Conservation (phyloP, 1,139 yeast species). For the Kluyveromyces sp. region DNA sequence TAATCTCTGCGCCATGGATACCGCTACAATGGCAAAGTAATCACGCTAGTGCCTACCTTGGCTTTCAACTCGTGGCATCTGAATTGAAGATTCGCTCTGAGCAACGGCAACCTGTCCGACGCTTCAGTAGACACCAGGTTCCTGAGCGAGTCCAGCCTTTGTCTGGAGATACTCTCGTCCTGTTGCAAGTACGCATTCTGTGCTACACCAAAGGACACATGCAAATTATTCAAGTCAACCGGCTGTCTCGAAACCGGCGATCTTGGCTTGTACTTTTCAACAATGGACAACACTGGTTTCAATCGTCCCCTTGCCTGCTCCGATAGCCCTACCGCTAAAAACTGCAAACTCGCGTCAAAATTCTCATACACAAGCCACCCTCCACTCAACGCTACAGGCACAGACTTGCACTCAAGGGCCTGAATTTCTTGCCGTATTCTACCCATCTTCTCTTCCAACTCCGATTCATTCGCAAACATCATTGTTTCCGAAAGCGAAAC, state of each 20-base stretch:
- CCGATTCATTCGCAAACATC: conserved; percentile 7
- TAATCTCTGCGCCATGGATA: neutral
- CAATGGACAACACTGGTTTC: neutral
- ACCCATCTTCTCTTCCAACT: conserved; percentile 7
- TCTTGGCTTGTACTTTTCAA: neutral
- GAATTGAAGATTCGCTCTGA: neutral
- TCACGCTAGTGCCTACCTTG: neutral
- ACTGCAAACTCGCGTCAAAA: neutral
- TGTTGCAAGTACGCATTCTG: neutral
- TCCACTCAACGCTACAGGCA: neutral
- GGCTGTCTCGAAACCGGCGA: no score
- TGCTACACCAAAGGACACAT: neutral
- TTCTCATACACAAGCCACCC: conserved; percentile 1
- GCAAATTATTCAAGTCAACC: neutral
- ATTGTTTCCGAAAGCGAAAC: conserved; percentile 17
- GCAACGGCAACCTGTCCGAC: neutral
- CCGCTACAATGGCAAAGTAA: neutral
- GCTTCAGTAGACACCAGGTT: neutral
- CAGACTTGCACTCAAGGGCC: neutral
- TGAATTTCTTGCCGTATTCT: neutral
- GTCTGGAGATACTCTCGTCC: neutral
- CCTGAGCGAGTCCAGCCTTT: neutral
- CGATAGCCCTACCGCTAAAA: neutral
- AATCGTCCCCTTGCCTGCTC: neutral
- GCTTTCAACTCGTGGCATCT: neutral